phyloP scores from a whole-genome alignment of 129 eudicot genomes.

The carrot (Daucus carota) region DNA sequence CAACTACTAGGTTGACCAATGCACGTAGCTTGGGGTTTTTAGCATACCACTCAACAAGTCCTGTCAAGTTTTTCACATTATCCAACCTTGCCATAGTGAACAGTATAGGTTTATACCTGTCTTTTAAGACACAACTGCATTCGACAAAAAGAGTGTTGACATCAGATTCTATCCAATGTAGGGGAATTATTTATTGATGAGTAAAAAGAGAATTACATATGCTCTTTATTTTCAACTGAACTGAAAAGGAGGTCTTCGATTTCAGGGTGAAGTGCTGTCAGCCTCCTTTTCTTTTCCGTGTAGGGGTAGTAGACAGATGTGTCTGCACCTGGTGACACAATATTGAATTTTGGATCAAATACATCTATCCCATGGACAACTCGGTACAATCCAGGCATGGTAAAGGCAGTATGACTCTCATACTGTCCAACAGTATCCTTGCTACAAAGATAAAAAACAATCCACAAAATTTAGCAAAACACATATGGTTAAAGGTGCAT shows the following conservation, averaged over 20 bases:
- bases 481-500: neutral
- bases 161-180: neutral
- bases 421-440: conserved; percentile 92
- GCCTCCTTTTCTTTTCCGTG: conserved; percentile 62
- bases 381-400: conserved; percentile 91
- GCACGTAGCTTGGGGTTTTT: conserved; percentile 54
- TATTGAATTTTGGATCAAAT: conserved; percentile 88
- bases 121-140: conserved; percentile 59
- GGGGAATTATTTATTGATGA: neutral
- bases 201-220: conserved; percentile 41
- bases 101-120: conserved; percentile 58
- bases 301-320: conserved; percentile 63
- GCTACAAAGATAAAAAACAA: conserved; percentile 23
- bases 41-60: conserved; percentile 71
- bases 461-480: neutral
- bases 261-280: conserved; percentile 77
- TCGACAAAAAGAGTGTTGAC: neutral
- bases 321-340: conserved; percentile 93
- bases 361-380: conserved; percentile 90
- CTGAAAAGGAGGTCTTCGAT: conserved; percentile 75
- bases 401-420: conserved; percentile 85
- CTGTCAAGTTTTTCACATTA: conserved; percentile 67
- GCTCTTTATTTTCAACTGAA: conserved; percentile 79
- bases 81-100: conserved; percentile 79
- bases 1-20: conserved; percentile 63